A percentile compares a stretch with the other conserved stretches of the same genome.
Evolutionary conservation across 2,329 filamentous ascomycete species (phyloP).

Genomic region (Leptographium galeiforme): DNA sequence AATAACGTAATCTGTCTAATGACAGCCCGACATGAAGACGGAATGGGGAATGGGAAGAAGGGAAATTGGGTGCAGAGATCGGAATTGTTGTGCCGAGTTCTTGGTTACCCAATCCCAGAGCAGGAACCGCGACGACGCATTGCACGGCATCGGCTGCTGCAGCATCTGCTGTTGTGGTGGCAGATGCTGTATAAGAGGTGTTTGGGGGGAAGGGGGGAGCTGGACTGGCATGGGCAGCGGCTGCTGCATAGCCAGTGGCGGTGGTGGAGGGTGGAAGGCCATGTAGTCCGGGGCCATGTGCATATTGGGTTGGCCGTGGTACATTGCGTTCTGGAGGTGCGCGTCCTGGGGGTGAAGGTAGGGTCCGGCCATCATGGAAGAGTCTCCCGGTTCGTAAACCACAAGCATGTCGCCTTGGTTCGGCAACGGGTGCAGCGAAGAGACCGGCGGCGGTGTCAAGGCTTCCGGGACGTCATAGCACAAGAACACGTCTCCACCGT

Average conservation of each 20-base stretch:
- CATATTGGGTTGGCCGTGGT: neutral
- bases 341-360: neutral
- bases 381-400: slow-evolving; percentile 33
- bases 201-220: slow-evolving; percentile 18
- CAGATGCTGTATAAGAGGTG: slow-evolving; percentile 10
- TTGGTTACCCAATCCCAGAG: slow-evolving; percentile 10
- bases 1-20: neutral
- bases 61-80: slow-evolving; percentile 23
- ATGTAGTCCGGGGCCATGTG: slow-evolving; percentile 1
- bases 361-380: slow-evolving; percentile 12
- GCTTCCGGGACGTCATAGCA: slow-evolving; percentile 27
- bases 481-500: slow-evolving; percentile 25
- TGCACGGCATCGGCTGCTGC: neutral
- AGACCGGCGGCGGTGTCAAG: slow-evolving; percentile 23
- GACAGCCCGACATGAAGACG: slow-evolving; percentile 21
- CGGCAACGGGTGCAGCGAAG: slow-evolving; percentile 5
- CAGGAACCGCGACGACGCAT: slow-evolving; percentile 27
- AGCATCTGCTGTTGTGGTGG: neutral
- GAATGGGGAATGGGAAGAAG: slow-evolving; percentile 37
- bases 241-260: slow-evolving; percentile 9
- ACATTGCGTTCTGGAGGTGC: neutral
- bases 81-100: slow-evolving; percentile 28
- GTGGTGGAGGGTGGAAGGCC: neutral
- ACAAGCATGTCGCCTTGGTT: slow-evolving; percentile 14
- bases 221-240: neutral